Evolutionary conservation across 495 filamentous ascomycete genomes (phyloP).

Genomic region (Tuber microsphaerosporum): DNA sequence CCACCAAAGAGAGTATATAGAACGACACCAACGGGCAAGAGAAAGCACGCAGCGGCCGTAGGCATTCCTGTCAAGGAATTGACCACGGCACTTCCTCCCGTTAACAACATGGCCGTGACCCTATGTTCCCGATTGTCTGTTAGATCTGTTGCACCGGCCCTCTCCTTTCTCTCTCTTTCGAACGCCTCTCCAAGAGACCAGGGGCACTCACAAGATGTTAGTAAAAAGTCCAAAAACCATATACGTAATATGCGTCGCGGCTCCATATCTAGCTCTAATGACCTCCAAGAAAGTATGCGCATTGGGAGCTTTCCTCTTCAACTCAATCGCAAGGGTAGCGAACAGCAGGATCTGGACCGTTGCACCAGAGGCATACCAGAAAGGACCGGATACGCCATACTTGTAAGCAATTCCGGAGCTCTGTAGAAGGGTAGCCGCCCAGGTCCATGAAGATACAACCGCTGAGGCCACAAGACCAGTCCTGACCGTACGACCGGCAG

Average conservation of each 20-base stretch:
- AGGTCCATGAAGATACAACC: slow-evolving; percentile 95
- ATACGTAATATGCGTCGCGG: slow-evolving; percentile 63
- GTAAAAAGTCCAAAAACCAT: slow-evolving; percentile 76
- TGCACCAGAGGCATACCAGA: slow-evolving; percentile 71
- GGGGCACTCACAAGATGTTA: slow-evolving; percentile 55
- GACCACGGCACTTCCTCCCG: slow-evolving; percentile 82
- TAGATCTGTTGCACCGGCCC: background rate
- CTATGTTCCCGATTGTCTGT: slow-evolving; percentile 13
- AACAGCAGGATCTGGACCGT: slow-evolving; percentile 75
- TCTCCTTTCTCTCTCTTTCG: background rate
- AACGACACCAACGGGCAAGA: slow-evolving; percentile 79
- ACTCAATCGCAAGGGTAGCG: slow-evolving; percentile 85
- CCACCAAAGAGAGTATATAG: slow-evolving; percentile 71
- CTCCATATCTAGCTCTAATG: slow-evolving; percentile 57
- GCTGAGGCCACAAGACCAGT: slow-evolving; percentile 88
- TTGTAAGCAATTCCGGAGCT: slow-evolving; percentile 82
- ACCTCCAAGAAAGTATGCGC: slow-evolving; percentile 83
- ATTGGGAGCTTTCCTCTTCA: slow-evolving; percentile 80
- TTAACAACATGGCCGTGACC: slow-evolving; percentile 85
- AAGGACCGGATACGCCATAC: slow-evolving; percentile 88
- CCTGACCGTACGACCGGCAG: slow-evolving; percentile 88
- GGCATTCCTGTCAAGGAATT: slow-evolving; percentile 77
- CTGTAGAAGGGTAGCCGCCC: slow-evolving; percentile 74
- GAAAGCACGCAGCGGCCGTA: slow-evolving; percentile 81
- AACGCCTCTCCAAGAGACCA: background rate